These are phyloP conservation scores for Annulohypoxylon maeteangense DNA, from an alignment of 495 filamentous ascomycete species.

Conservation along the genomic window DNA sequence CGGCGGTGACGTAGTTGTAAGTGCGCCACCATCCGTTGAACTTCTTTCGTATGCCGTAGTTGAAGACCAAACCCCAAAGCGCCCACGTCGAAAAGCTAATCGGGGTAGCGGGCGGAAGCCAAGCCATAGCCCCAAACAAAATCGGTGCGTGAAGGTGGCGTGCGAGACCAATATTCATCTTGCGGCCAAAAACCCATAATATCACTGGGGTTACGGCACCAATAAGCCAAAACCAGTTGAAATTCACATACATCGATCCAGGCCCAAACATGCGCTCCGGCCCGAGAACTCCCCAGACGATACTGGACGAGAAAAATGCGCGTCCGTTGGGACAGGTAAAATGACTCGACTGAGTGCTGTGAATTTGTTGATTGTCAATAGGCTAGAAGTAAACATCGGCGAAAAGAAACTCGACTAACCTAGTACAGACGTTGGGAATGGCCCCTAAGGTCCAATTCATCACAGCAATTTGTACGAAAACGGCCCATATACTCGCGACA, in stretches of 20 bases:
- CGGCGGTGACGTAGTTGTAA: conserved; percentile 73
- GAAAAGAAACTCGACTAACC: conserved; percentile 30
- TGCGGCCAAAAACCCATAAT: conserved; percentile 63
- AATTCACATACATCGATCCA: conserved; percentile 66
- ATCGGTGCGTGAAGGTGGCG: conserved; percentile 67
- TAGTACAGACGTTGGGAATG: conserved; percentile 63
- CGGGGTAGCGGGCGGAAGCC: conserved; percentile 67
- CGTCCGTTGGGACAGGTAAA: conserved; percentile 71
- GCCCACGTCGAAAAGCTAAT: conserved; percentile 71
- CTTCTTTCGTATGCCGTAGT: conserved; percentile 61
- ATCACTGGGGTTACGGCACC: conserved; percentile 62
- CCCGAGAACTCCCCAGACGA: conserved; percentile 70
- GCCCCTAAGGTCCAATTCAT: conserved; percentile 70
- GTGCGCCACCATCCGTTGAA: conserved; percentile 68
- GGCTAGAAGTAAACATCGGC: not conserved
- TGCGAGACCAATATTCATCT: conserved; percentile 54
- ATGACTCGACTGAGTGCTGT: conserved; percentile 56
- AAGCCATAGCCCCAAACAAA: conserved; percentile 67
- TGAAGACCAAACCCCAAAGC: conserved; percentile 66
- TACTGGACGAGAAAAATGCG: conserved; percentile 64
- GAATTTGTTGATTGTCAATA: conserved; percentile 11
- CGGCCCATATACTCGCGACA: conserved; percentile 64
- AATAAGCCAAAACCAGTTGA: conserved; percentile 69
- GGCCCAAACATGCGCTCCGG: conserved; percentile 66
- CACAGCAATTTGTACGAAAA: conserved; percentile 67